Conservation (phyloP, 2,329 filamentous ascomycete genomes). For the Parastagonospora nodorum region DNA sequence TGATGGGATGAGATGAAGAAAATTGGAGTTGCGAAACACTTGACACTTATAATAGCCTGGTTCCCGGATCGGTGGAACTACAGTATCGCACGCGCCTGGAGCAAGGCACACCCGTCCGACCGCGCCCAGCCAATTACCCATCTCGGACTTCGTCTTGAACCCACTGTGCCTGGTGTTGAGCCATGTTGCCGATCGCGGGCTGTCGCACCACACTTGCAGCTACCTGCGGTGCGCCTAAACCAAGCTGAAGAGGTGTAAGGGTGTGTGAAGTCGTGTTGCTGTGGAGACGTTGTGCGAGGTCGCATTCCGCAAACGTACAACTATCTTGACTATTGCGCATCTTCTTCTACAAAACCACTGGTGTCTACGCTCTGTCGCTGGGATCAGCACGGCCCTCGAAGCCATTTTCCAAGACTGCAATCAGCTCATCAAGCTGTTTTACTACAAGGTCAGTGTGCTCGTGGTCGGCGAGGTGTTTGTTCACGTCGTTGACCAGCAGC, state of each 20-base stretch:
- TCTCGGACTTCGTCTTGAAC: not conserved
- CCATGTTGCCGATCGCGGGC: not conserved
- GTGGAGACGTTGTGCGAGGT: constrained; percentile 4
- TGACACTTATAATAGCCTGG: not conserved
- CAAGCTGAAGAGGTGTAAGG: not conserved
- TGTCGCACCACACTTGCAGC: not conserved
- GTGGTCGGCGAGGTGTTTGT: constrained; percentile 70
- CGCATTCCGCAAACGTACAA: not conserved
- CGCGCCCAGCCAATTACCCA: not conserved
- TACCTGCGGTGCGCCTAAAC: not conserved
- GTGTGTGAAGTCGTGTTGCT: constrained; percentile 8
- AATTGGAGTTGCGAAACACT: too few species aligned
- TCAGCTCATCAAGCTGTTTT: constrained; percentile 71
- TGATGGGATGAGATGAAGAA: too few species aligned
- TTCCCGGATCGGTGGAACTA: not conserved
- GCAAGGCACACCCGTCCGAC: not conserved
- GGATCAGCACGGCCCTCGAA: constrained; percentile 61
- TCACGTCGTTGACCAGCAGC: constrained; percentile 83
- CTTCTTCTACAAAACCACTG: constrained; percentile 26
- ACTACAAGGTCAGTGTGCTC: constrained; percentile 79
- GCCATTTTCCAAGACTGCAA: constrained; percentile 74
- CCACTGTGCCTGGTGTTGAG: too few species aligned
- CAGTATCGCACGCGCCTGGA: not conserved
- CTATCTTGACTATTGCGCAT: constrained; percentile 1
- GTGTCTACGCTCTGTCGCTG: constrained; percentile 33